phyloP scores from a whole-genome alignment of 345 rosid genomes.

The Populus deltoides region DNA sequence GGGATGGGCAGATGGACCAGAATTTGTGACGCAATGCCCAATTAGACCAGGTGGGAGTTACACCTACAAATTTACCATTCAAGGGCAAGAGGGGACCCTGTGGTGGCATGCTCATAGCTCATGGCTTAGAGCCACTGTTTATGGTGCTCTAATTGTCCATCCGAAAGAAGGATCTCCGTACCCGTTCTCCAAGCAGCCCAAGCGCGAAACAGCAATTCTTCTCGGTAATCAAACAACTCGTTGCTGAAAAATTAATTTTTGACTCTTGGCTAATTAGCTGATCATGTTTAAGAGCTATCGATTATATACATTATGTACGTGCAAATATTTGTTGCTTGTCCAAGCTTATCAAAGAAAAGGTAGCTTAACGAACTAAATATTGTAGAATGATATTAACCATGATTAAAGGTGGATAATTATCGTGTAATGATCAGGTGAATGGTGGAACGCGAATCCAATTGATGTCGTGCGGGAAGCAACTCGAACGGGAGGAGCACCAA shows the following conservation, averaged over 20 bases:
- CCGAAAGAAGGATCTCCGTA: slow-evolving; percentile 61
- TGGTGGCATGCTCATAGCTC: slow-evolving; percentile 99
- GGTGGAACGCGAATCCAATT: slow-evolving; percentile 27
- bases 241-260: background rate
- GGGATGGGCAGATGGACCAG: slow-evolving; percentile 97
- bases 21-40: slow-evolving; percentile 91
- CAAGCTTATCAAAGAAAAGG: background rate
- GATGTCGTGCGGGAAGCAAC: slow-evolving; percentile 15
- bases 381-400: background rate
- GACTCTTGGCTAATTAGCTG: background rate
- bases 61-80: slow-evolving; percentile 78
- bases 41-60: slow-evolving; percentile 80
- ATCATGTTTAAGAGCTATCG: background rate
- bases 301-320: no score
- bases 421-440: slow-evolving; percentile 13
- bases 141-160: slow-evolving; percentile 70
- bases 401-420: background rate
- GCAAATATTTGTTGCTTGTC: no score
- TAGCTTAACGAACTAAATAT: background rate
- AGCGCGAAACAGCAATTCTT: slow-evolving; percentile 55
- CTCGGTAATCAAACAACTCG: slow-evolving; percentile 48
- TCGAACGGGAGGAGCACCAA: slow-evolving; percentile 27
- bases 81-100: slow-evolving; percentile 86
- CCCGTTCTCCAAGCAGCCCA: slow-evolving; percentile 75
- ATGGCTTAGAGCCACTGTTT: slow-evolving; percentile 94